These are phyloP conservation scores for Coffea eugenioides DNA, from an alignment of 257 asterid genomes.

Conservation along the genomic window DNA sequence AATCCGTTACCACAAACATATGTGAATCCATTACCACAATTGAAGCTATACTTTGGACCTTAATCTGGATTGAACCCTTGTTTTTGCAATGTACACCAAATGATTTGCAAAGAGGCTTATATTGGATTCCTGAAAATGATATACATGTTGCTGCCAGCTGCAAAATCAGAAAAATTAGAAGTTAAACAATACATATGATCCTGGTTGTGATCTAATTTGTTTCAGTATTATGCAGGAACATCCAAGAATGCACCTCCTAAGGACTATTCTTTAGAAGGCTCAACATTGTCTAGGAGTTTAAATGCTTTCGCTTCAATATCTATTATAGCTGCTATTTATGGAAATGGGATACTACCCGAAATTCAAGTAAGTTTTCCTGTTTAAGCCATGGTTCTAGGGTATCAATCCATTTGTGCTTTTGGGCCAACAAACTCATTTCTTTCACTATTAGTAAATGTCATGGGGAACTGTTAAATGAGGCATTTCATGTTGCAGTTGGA, in stretches of 20 bases:
- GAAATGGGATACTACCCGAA: slow-evolving; percentile 94
- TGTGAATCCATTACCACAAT: not conserved
- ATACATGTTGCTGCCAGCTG: not conserved
- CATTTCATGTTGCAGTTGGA: not conserved
- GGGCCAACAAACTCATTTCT: not conserved
- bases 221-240: slow-evolving; percentile 40
- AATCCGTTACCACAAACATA: not conserved
- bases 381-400: slow-evolving; percentile 3
- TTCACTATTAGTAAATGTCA: not conserved
- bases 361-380: slow-evolving; percentile 56
- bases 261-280: slow-evolving; percentile 72
- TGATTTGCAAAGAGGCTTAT: not conserved
- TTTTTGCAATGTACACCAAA: not conserved
- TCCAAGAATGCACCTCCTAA: slow-evolving; percentile 67
- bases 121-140: not conserved
- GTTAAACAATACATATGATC: not conserved
- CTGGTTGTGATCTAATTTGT: slow-evolving; percentile 12
- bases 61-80: not conserved
- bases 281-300: slow-evolving; percentile 55
- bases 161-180: not conserved
- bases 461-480: not conserved
- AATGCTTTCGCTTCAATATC: slow-evolving; percentile 89
- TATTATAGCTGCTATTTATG: slow-evolving; percentile 90
- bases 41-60: not conserved
- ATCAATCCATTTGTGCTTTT: not conserved